phyloP scores from a whole-genome alignment of 192 early-diverging fungal species.

The Dissophora ornata region DNA sequence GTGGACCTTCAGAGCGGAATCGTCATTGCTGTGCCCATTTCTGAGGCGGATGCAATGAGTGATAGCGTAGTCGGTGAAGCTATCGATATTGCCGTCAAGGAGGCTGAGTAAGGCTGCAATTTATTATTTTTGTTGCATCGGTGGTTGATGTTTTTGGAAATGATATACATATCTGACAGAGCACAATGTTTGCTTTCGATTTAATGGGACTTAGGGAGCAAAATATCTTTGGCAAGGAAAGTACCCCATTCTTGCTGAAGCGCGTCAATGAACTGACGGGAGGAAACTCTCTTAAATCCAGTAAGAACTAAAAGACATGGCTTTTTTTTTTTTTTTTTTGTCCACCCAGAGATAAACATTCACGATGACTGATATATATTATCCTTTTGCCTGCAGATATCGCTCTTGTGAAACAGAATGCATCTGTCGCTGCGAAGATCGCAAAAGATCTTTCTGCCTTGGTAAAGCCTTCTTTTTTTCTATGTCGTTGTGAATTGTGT shows the following conservation, averaged over 20 bases:
- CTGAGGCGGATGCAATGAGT: conserved; percentile 68
- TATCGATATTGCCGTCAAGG: conserved; percentile 76
- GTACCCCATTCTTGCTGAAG: conserved; percentile 94
- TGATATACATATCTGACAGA: too few relatives aligned
- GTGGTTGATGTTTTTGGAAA: too few relatives aligned
- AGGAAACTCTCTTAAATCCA: conserved; percentile 82
- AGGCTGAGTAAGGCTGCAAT: conserved; percentile 67
- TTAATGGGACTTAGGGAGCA: too few relatives aligned
- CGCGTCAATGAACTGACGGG: conserved; percentile 85
- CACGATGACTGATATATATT: neutral
- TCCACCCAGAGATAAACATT: neutral
- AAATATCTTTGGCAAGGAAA: conserved; percentile 85
- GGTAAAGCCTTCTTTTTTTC: too few relatives aligned
- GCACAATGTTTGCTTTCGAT: neutral
- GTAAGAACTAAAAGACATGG: conserved; percentile 71
- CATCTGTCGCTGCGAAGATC: conserved; percentile 82
- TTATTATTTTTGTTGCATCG: too few relatives aligned
- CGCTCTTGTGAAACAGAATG: conserved; percentile 93
- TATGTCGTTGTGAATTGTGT: too few relatives aligned
- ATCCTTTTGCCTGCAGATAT: conserved; percentile 69
- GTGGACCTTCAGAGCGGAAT: conserved; percentile 81
- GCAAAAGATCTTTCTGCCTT: conserved; percentile 64
- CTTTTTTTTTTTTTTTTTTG: neutral
- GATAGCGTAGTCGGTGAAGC: conserved; percentile 73
- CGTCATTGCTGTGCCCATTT: conserved; percentile 93